Percentiles rank a stretch among this genome's conserved stretches.
Evolutionary conservation across 352 stramenopile genomes (phyloP).

Genomic region (Pythium monospermum): DNA sequence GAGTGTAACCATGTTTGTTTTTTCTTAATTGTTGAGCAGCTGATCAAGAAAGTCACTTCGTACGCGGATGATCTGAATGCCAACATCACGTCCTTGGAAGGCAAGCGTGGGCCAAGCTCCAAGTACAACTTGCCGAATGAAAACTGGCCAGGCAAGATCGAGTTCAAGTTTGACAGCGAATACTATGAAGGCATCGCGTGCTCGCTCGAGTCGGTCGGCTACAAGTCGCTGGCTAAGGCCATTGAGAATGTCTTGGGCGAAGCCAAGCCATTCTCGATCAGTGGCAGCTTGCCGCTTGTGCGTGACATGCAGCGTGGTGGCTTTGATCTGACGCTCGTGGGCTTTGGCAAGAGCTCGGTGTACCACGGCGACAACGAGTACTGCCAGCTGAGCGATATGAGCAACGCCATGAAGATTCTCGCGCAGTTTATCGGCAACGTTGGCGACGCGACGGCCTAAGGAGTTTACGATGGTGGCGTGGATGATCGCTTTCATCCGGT

Average conservation of each 20-base stretch:
- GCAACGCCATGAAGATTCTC: conserved; percentile 84
- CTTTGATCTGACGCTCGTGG: conserved; percentile 71
- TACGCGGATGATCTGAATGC: conserved; percentile 88
- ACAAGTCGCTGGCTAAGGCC: conserved; percentile 75
- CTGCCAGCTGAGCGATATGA: conserved; percentile 84
- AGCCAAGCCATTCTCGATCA: conserved; percentile 90
- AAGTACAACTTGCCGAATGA: conserved; percentile 89
- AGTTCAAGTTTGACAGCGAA: conserved; percentile 79
- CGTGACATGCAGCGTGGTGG: conserved; percentile 71
- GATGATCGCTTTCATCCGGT: too few relatives aligned
- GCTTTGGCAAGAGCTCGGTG: conserved; percentile 74
- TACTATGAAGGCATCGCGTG: conserved; percentile 92
- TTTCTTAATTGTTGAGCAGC: too few relatives aligned
- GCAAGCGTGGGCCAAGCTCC: conserved; percentile 81
- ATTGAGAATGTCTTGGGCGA: conserved; percentile 76
- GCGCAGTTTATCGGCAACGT: conserved; percentile 77
- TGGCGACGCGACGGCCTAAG: conserved; percentile 26
- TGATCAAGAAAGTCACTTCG: conserved; percentile 63
- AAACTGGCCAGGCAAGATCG: conserved; percentile 73
- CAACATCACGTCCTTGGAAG: conserved; percentile 75
- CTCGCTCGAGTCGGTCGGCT: conserved; percentile 86
- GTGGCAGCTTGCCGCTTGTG: conserved; percentile 74
- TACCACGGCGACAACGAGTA: conserved; percentile 94
- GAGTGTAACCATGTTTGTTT: too few relatives aligned
- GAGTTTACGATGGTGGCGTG: too few relatives aligned